Conservation (phyloP, 345 rosid species). For the Ceriops tagal region DNA sequence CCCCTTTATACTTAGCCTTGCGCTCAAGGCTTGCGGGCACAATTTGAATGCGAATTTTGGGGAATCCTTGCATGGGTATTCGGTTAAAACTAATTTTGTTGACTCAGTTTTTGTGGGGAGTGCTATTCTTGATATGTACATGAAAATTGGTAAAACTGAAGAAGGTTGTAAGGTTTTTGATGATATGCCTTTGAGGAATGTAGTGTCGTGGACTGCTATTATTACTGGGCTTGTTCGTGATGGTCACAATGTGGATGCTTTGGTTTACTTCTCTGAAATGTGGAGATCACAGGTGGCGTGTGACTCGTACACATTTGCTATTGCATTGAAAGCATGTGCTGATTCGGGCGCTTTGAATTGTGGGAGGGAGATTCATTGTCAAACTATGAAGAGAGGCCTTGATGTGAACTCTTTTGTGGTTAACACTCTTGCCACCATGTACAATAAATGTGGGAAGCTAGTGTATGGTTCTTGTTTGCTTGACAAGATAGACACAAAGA, state of each 20-base stretch:
- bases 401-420: conserved; percentile 51
- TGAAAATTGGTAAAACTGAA: conserved; percentile 45
- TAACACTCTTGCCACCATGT: conserved; percentile 68
- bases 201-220: conserved; percentile 78
- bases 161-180: conserved; percentile 52
- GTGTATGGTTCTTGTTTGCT: conserved; percentile 53
- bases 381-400: conserved; percentile 52
- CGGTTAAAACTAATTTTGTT: conserved; percentile 49
- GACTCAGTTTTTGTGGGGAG: conserved; percentile 69
- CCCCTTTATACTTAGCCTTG: conserved; percentile 62
- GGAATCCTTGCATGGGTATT: conserved; percentile 60
- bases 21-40: conserved; percentile 66
- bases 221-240: conserved; percentile 72
- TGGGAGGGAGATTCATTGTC: conserved; percentile 79
- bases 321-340: conserved; percentile 77
- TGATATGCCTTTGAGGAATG: conserved; percentile 62
- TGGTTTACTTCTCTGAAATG: conserved; percentile 66
- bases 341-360: conserved; percentile 45
- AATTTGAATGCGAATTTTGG: conserved; percentile 46
- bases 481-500: conserved; percentile 49
- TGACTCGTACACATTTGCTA: conserved; percentile 60
- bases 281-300: conserved; percentile 39
- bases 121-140: conserved; percentile 69
- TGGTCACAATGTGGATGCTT: conserved; percentile 48
- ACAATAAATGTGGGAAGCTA: conserved; percentile 71